Conservation (phyloP, 257 asterid species). For the Solanum bukasovii region DNA sequence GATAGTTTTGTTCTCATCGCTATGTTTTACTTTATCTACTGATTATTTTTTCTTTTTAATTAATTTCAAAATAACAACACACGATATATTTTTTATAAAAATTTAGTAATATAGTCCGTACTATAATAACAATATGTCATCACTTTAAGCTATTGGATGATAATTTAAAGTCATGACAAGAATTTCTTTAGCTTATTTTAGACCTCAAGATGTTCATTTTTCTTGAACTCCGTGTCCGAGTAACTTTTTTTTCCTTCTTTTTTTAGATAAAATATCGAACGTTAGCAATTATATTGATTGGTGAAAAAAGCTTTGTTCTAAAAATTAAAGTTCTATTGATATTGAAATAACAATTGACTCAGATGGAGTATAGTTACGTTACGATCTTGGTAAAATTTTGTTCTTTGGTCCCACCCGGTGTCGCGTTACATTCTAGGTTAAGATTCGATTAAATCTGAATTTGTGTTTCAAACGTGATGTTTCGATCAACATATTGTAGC, state of each 20-base stretch:
- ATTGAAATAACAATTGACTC: background rate
- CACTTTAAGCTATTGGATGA: background rate
- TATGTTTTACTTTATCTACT: rapidly evolving
- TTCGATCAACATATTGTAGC: background rate
- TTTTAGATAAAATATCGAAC: too few species aligned
- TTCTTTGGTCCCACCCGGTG: background rate
- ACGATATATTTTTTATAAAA: too few species aligned
- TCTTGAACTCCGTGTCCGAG: rapidly evolving
- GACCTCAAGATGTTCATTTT: background rate
- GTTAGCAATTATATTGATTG: background rate
- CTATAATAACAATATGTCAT: too few species aligned
- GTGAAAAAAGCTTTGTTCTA: background rate
- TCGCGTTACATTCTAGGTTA: too few species aligned
- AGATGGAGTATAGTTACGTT: background rate
- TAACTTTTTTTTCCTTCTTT: background rate
- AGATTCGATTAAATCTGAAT: too few species aligned
- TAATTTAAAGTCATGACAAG: background rate
- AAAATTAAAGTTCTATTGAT: background rate
- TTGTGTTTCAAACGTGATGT: background rate
- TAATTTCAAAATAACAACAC: background rate
- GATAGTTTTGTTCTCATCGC: background rate
- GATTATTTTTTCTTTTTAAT: background rate
- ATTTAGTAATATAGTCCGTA: background rate
- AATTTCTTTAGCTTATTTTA: background rate
- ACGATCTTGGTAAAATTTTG: background rate